A percentile compares a stretch with the other conserved stretches of the same genome.
Evolutionary conservation across 371 early-diverging fungal species (phyloP).

Genomic region (Mucor velutinosus): DNA sequence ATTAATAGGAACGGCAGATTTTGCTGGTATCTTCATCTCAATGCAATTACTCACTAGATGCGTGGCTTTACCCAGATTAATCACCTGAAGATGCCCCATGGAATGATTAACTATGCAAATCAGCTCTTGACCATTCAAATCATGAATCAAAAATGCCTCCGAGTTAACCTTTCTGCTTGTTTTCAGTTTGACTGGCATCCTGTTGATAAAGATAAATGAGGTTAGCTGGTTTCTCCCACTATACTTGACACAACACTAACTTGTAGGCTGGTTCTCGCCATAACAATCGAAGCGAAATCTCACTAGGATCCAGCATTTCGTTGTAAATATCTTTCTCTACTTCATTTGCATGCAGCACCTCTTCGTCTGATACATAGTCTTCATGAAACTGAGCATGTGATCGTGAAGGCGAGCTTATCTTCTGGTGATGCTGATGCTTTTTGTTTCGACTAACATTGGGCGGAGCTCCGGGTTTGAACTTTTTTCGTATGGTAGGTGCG

Average conservation of each 20-base stretch:
- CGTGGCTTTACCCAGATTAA: conserved; percentile 10
- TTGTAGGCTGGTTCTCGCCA: conserved; percentile 29
- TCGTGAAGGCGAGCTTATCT: neutral
- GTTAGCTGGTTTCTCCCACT: too few species aligned
- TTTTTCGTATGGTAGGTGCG: neutral
- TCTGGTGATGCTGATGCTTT: neutral
- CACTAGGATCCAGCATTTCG: conserved; percentile 14
- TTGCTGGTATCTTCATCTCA: conserved; percentile 31
- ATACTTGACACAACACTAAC: neutral
- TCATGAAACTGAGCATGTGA: conserved; percentile 9
- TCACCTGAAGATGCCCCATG: conserved; percentile 2
- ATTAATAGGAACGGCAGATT: conserved; percentile 38
- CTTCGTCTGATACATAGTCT: conserved; percentile 8
- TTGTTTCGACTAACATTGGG: neutral
- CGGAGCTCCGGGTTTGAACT: neutral
- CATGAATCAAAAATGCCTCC: conserved; percentile 30
- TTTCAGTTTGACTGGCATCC: neutral
- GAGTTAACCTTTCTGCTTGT: conserved; percentile 3
- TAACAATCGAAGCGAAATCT: conserved; percentile 35
- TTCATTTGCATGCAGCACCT: neutral
- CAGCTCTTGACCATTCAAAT: conserved; percentile 27
- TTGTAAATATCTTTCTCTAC: conserved; percentile 16
- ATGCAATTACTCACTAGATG: conserved; percentile 15
- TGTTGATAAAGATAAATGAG: neutral
- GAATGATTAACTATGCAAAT: conserved; percentile 43